Evolutionary conservation across 164 flowering plant genomes (phyloP), one percentile per base, ranked within the genome.

Genomic region (Nelumbo lutea): DNA sequence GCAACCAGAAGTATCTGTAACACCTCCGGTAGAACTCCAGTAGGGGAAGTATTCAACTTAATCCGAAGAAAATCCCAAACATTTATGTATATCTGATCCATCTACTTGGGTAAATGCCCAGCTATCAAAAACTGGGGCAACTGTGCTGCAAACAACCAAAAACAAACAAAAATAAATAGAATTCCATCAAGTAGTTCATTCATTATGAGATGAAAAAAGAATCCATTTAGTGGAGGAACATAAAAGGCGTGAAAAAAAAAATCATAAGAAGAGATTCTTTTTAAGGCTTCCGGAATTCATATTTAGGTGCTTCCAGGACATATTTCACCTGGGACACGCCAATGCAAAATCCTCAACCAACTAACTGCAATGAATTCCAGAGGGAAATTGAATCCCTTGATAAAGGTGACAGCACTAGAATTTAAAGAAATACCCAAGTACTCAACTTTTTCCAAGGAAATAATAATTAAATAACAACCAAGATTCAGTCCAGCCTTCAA

Each of bases 71-170:
- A 58, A 59, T 55, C 56, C 73, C 69, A 59, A 44, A 57, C 46
- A 42, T 57, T 63, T 43, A 69, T 64, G 65, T 60, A 55, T 44
- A 14, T 15, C 65, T 51, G 59, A 63, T 69, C 76, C 78, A 78
- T 75, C 45, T 62, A 75, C 48, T 61, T 45, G 10, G 43, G 42
- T 40, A 44, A 45, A 14, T 42, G n/a, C 73, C 79, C 70, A 73
- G 73, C 72, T 58, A 42, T 59, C 59, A 71, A 42, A 61, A 43
- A 72, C 75, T 73, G 71, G 73, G 68, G 64, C 42, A 66, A 66
- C 39, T 50, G 27, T 66, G 52, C 80, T 73, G 74, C 42, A 67
- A 73, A 63, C 45, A 64, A 55, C 43, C 57, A 64, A 40, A 67
- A 61, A 27, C 27, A 27, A 27, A 0, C 6, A 58, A 53, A 9